Percentiles rank a stretch among this genome's conserved stretches.
Evolutionary conservation across 2,329 filamentous ascomycete species (phyloP).

Genomic region (Macrophomina phaseolina): DNA sequence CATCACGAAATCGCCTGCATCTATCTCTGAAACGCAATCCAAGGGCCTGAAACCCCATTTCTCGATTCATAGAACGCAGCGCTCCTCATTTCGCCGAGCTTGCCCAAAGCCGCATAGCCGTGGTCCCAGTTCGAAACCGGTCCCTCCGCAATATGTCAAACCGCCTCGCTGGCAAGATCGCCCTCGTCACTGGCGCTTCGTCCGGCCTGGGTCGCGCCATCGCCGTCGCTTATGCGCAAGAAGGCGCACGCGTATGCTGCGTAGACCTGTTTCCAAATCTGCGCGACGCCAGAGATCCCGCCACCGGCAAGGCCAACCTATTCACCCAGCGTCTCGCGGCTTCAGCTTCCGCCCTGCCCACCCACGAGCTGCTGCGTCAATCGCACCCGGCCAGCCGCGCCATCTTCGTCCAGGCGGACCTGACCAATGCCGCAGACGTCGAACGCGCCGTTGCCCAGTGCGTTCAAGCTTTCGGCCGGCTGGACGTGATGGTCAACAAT

Average conservation of each 20-base stretch:
- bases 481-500: conserved; percentile 47
- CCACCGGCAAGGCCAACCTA: conserved; percentile 40
- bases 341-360: conserved; percentile 27
- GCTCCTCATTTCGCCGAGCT: neutral
- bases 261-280: conserved; percentile 40
- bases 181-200: conserved; percentile 40
- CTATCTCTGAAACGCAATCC: neutral
- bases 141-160: conserved; percentile 6
- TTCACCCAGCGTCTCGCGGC: conserved; percentile 34
- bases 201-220: conserved; percentile 38
- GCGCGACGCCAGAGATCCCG: conserved; percentile 36
- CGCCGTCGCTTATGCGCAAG: conserved; percentile 29
- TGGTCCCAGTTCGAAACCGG: neutral
- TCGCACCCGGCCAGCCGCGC: conserved; percentile 30
- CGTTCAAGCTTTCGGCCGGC: conserved; percentile 38
- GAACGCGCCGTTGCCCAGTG: conserved; percentile 34
- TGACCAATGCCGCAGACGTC: conserved; percentile 38
- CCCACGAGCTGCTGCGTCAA: conserved; percentile 34
- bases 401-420: conserved; percentile 40
- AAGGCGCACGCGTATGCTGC: conserved; percentile 34
- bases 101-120: conserved; percentile 9
- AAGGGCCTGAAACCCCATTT: conserved; percentile 7
- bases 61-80: neutral
- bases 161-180: conserved; percentile 31
- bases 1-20: neutral